Evolutionary conservation across 495 filamentous ascomycete species (phyloP), one percentile per base, ranked within the genome.

Genomic region (Immersiella caudata): DNA sequence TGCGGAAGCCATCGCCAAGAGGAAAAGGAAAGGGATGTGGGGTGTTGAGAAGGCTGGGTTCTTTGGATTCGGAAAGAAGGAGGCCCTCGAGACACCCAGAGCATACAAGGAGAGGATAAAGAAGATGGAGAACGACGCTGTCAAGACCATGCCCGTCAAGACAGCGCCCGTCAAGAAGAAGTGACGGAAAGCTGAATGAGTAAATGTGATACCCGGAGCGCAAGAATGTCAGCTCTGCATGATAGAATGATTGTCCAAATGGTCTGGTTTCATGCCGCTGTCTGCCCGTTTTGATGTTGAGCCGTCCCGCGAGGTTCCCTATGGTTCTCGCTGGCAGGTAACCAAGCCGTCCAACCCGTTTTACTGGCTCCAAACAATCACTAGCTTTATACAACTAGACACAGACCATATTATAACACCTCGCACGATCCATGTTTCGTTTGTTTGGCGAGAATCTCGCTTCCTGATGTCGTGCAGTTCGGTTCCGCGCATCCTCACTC

Each of bases 11-110:
- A 78, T 79, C 79, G 94, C 96, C 2, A 91, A 88, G 82, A 73
- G 71, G 70, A 83, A 80, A 74, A 86, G 85, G 64, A 85, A 80
- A 69, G 95, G 95, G 2, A 89, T 99, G 80, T 98, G 95, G 94
- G 65, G 76, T 64, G 61, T 24, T 8, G 68, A 69, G 46, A 61
- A 62, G 62, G 55, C 49, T 9, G 67, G 66, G 16, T 68, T 76
- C 29, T 72, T 73, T 21, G 62, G 69, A 0, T 29, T 67, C 35
- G 80, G 75, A 20, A 80, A 82, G 22, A 78, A 81, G 26, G 83
- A 84, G 68, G 82, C 81, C 51, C 86, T 88, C 65, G 92, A 97
- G 79, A 95, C 88, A 76, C 95, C 94, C 33, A 83, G 92, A 62
- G 91, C 90, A 55, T 99, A 91, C 76, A 99, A 99, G 83, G 90